These are phyloP conservation scores for Xylariaceae sp. DNA, from an alignment of 2,329 filamentous ascomycete species.

Conservation along the genomic window DNA sequence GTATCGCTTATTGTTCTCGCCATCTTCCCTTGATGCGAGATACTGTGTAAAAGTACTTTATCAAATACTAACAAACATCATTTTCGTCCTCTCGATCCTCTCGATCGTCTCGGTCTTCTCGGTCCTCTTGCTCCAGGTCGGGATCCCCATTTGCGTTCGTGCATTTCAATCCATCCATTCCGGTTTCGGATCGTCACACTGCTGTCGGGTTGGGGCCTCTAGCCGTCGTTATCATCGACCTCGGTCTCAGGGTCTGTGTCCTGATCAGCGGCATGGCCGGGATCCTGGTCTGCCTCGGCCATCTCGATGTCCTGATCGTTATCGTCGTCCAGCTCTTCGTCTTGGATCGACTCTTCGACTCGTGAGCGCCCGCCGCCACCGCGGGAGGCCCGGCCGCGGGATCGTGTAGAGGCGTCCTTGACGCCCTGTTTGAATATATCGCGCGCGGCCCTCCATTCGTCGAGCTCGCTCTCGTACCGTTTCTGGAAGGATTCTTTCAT, in stretches of 20 bases:
- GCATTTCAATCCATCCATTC: too few species aligned
- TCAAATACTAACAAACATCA: too few species aligned
- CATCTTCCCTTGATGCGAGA: too few species aligned
- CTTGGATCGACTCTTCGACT: slow-evolving; percentile 24
- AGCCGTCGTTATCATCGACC: slow-evolving; percentile 31
- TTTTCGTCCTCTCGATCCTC: too few species aligned
- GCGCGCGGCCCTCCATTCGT: slow-evolving; percentile 43
- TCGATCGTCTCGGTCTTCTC: too few species aligned
- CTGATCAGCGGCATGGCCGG: slow-evolving; percentile 12
- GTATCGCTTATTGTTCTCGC: too few species aligned
- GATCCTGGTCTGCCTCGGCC: slow-evolving; percentile 15
- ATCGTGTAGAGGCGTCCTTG: slow-evolving; percentile 29
- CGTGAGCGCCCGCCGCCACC: slow-evolving; percentile 24
- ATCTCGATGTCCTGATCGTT: slow-evolving; percentile 21
- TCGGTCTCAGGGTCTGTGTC: slow-evolving; percentile 33
- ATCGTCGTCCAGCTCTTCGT: slow-evolving; percentile 27
- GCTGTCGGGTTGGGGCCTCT: too few species aligned
- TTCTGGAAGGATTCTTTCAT: slow-evolving; percentile 50
- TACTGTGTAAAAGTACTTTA: too few species aligned
- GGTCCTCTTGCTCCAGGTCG: too few species aligned
- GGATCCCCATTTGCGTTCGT: too few species aligned
- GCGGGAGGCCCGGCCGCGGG: slow-evolving; percentile 27
- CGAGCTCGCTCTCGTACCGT: slow-evolving; percentile 40
- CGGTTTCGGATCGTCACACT: too few species aligned
- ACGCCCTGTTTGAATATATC: slow-evolving; percentile 35